Evolutionary conservation across 352 stramenopile genomes (phyloP), one percentile per base, ranked within the genome.

Genomic region (Globisporangium solare): DNA sequence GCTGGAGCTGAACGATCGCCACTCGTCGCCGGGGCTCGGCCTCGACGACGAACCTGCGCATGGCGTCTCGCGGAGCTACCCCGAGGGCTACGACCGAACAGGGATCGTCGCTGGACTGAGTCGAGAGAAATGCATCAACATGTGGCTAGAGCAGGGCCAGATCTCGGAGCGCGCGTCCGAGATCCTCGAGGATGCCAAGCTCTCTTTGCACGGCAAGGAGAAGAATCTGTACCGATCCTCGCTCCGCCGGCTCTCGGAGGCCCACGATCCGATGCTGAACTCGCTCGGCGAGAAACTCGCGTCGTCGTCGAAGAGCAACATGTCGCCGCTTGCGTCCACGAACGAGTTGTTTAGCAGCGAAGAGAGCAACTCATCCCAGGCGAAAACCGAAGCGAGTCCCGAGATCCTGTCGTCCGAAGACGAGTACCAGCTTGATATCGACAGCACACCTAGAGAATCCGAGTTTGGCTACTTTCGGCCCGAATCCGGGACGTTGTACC

Each of bases 131-230:
- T 81, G 77, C 21, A 92, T 90, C 60, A 88, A 80, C 55, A 90
- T 88, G 79, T 92, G 83, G 83, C 68, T 77, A 48, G 61, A 92
- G 53, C 79, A 90, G 60, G 84, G 84, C 40, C 62, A 88, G 61
- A 89, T 94, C 43, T 94, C 84, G 24, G 81, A 85, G 50, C 79
- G 79, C 22, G 84, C 84, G 48, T 88, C 79, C 0, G 84, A 94
- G 61, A 91, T 94, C 27, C 54, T 94, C 6, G 84, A 91, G 49
- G 84, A 94, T 62, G 84, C 84, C 10, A 88, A 82, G 51, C 67
- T 92, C 22, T 79, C 79, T 31, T 61, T 89, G 32, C 80, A 92
- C 51, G 84, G 84, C 31, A 86, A 92, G 47, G 84, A 94, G 66
- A 85, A 88, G 49, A 89, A 94, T 40, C 54, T 94, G 45, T 92